A percentile compares a stretch with the other conserved stretches of the same genome.
phyloP scores from a whole-genome alignment of 768 basidiomycete genomes.

The Leccinum subgranulosum region DNA sequence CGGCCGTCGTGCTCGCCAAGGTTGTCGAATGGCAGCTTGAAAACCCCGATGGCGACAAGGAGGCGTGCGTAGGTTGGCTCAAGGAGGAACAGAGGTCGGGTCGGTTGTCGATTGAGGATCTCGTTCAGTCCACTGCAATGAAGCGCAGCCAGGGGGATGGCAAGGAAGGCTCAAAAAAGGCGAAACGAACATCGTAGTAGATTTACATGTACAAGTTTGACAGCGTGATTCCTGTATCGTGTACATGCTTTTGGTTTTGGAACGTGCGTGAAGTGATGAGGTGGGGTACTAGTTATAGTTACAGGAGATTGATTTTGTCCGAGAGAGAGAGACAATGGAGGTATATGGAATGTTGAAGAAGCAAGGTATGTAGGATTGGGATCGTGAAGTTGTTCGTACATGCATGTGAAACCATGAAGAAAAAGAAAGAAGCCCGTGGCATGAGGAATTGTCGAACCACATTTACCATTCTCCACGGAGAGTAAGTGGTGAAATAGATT shows the following conservation, averaged over 20 bases:
- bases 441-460: too few species aligned
- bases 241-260: slow-evolving; percentile 2
- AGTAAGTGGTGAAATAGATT: slow-evolving; percentile 25
- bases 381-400: slow-evolving; percentile 1
- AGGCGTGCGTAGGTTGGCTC: slow-evolving; percentile 72
- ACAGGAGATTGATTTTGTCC: slow-evolving; percentile 7
- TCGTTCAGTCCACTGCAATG: slow-evolving; percentile 15
- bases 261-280: background rate
- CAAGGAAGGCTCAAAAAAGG: slow-evolving; percentile 28
- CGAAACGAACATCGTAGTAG: slow-evolving; percentile 22
- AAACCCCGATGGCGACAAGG: slow-evolving; percentile 62
- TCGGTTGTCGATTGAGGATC: slow-evolving; percentile 35
- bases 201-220: background rate
- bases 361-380: slow-evolving; percentile 5
- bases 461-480: slow-evolving; percentile 13
- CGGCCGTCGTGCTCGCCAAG: slow-evolving; percentile 55
- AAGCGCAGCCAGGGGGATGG: slow-evolving; percentile 25
- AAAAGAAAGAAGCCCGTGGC: background rate
- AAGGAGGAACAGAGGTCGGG: slow-evolving; percentile 48
- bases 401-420: background rate
- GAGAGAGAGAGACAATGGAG: background rate
- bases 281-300: slow-evolving; percentile 21
- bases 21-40: slow-evolving; percentile 86
- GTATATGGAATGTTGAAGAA: background rate
- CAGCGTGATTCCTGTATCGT: background rate